These are phyloP conservation scores for Neonectria neomacrospora DNA, from an alignment of 2,329 filamentous ascomycete genomes.

Conservation along the genomic window DNA sequence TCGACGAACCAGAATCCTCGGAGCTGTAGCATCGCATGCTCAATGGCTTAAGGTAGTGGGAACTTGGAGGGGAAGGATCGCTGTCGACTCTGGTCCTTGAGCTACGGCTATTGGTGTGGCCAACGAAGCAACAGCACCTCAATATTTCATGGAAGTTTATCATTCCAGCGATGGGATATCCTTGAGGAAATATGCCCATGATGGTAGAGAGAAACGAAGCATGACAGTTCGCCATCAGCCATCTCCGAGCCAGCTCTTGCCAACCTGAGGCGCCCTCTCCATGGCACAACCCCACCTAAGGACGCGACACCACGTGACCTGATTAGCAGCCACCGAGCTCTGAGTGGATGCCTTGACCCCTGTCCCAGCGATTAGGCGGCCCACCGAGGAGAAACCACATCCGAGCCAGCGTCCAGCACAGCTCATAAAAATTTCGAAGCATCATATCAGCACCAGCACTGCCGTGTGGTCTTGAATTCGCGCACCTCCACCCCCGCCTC, in stretches of 20 bases:
- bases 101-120: not conserved
- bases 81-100: not conserved
- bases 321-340: slow-evolving; percentile 18
- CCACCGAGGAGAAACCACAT: slow-evolving; percentile 28
- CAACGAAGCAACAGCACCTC: not conserved
- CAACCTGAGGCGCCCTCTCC: not conserved
- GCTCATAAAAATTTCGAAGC: slow-evolving; percentile 53
- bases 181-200: not conserved
- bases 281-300: too few relatives aligned
- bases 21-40: slow-evolving; percentile 1
- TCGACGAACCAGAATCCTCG: not conserved
- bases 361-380: slow-evolving; percentile 24
- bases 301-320: slow-evolving; percentile 40
- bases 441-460: slow-evolving; percentile 41
- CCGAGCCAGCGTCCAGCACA: slow-evolving; percentile 34
- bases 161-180: too few relatives aligned
- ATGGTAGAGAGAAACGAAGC: not conserved
- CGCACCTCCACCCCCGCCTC: slow-evolving; percentile 26
- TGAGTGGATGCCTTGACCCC: slow-evolving; percentile 37
- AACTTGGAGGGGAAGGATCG: not conserved
- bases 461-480: slow-evolving; percentile 39
- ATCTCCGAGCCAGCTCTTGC: not conserved
- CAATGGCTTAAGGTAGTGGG: not conserved
- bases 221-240: too few relatives aligned
- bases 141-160: not conserved